Percentiles rank a stretch among this genome's conserved stretches.
Conservation (phyloP, 345 rosid species). For the Pelargonium nanum region DNA sequence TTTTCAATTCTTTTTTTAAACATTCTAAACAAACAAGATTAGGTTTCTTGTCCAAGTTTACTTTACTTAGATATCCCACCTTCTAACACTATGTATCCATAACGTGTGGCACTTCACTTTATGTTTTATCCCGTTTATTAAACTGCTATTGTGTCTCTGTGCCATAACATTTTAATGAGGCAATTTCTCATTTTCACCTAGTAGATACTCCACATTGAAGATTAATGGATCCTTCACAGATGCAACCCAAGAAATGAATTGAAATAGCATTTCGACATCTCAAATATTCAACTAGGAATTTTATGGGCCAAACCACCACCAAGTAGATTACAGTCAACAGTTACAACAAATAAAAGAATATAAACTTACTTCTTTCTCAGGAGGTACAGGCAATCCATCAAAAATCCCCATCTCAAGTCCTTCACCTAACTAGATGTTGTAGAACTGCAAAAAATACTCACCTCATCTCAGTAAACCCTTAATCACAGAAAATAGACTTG, state of each 20-base stretch:
- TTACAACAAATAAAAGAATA: constrained; percentile 5
- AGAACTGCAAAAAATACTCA: background rate
- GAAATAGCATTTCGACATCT: background rate
- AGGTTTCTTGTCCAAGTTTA: background rate
- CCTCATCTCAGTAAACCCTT: background rate
- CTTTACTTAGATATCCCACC: background rate
- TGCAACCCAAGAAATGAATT: background rate
- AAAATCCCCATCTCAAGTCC: constrained; percentile 60
- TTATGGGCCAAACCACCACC: background rate
- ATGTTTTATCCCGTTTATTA: background rate
- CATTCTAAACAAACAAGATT: background rate
- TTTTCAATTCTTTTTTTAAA: too few relatives aligned
- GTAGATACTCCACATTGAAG: background rate
- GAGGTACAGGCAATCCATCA: constrained; percentile 83
- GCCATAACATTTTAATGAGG: background rate
- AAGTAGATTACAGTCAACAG: background rate
- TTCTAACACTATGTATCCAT: background rate
- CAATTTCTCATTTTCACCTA: background rate
- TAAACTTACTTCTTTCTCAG: constrained; percentile 62
- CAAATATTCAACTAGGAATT: background rate
- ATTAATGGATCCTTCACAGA: background rate
- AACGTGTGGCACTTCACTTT: background rate
- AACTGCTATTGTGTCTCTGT: background rate
- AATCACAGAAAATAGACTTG: background rate
- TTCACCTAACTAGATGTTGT: constrained; percentile 10